Percentiles rank a stretch among this genome's conserved stretches.
These are phyloP conservation scores for Penicillium verhagenii DNA, from an alignment of 495 filamentous ascomycete species.

Conservation along the genomic window DNA sequence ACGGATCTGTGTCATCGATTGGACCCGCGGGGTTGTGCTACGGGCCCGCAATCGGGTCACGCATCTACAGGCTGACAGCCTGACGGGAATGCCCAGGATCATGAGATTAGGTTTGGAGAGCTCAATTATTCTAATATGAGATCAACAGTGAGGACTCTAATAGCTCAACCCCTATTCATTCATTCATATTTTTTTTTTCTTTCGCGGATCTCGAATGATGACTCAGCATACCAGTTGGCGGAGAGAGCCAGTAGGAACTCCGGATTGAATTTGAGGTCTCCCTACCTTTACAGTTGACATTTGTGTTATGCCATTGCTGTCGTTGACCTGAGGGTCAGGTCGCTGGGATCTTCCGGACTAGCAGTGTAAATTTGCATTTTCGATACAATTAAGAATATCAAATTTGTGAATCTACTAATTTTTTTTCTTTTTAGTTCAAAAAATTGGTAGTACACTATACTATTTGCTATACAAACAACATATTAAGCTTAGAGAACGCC, in stretches of 20 bases:
- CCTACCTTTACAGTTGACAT: not conserved
- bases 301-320: no score
- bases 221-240: constrained; percentile 16
- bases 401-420: no score
- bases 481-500: no score
- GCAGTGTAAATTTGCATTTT: no score
- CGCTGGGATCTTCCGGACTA: no score
- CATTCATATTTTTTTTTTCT: not conserved
- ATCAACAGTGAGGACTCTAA: not conserved
- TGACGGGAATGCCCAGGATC: constrained; percentile 26
- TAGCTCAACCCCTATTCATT: not conserved
- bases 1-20: constrained; percentile 28
- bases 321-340: no score
- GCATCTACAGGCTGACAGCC: constrained; percentile 29
- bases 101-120: constrained; percentile 22
- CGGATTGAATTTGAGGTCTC: no score
- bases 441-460: no score
- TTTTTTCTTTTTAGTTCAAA: no score
- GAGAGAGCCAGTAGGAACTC: no score
- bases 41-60: constrained; percentile 35
- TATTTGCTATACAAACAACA: no score
- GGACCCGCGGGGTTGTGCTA: constrained; percentile 37
- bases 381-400: no score
- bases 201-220: constrained; percentile 3
- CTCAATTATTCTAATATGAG: not conserved